phyloP scores from a whole-genome alignment of 2,329 filamentous ascomycete genomes.

The Aspergillus hiratsukae region DNA sequence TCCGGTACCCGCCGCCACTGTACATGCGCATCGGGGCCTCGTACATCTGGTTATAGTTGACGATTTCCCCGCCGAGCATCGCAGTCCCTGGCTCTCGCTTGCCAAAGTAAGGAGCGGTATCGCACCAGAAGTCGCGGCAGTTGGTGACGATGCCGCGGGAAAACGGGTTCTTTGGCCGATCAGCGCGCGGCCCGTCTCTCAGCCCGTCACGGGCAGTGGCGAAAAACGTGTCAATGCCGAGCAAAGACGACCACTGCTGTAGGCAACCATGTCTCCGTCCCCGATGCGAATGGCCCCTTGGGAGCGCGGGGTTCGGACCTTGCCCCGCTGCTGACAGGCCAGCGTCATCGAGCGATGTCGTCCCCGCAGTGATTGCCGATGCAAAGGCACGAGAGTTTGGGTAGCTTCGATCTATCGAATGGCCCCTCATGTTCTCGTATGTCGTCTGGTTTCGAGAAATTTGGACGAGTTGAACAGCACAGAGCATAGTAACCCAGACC shows the following conservation, averaged over 20 bases:
- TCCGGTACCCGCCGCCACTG: conserved; percentile 56
- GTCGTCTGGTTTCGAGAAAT: conserved; percentile 91
- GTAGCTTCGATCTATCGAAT: conserved; percentile 56
- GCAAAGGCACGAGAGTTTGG: conserved; percentile 58
- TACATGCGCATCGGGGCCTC: conserved; percentile 71
- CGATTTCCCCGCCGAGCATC: conserved; percentile 68
- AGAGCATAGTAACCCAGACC: conserved; percentile 94
- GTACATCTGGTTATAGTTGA: conserved; percentile 89
- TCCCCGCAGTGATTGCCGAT: conserved; percentile 65
- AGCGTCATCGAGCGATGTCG: conserved; percentile 61
- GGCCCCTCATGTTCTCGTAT: conserved; percentile 90
- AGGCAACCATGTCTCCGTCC: conserved; percentile 57
- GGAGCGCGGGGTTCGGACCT: conserved; percentile 55
- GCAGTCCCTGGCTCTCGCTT: conserved; percentile 69
- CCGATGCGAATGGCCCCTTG: conserved; percentile 46
- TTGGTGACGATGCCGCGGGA: conserved; percentile 79
- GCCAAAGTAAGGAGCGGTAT: conserved; percentile 76
- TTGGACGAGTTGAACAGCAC: conserved; percentile 90
- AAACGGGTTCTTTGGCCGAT: conserved; percentile 71
- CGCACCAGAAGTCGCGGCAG: conserved; percentile 95
- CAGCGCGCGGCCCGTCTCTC: conserved; percentile 42
- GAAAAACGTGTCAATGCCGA: conserved; percentile 91
- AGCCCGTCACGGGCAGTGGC: conserved; percentile 79
- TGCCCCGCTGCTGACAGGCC: conserved; percentile 65
- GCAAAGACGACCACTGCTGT: conserved; percentile 73